Conservation (phyloP, 768 basidiomycete genomes). For the Leccinum broughii region DNA sequence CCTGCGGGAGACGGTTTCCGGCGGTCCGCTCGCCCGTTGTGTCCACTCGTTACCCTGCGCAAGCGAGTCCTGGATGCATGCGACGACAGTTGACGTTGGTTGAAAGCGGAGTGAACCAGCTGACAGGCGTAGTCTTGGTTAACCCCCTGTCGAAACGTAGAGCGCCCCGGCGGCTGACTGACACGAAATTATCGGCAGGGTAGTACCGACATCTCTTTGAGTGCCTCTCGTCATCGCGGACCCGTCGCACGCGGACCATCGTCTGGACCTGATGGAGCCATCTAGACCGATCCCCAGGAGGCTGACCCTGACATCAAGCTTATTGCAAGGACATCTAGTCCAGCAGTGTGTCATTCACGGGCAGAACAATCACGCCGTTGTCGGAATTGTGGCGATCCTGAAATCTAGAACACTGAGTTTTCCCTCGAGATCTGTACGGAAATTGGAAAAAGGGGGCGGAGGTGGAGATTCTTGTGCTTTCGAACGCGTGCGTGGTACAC, state of each 20-base stretch:
- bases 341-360: not conserved
- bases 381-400: not conserved
- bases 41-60: not conserved
- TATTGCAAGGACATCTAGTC: not conserved
- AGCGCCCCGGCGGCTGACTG: not conserved
- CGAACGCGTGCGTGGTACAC: not conserved
- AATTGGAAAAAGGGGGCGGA: not conserved
- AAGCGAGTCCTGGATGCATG: not conserved
- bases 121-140: constrained; percentile 3
- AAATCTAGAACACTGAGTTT: not conserved
- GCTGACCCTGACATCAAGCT: not conserved
- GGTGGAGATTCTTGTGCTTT: not conserved
- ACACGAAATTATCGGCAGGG: not conserved
- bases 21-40: not conserved
- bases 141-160: not conserved
- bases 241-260: not conserved
- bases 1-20: not conserved
- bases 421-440: not conserved
- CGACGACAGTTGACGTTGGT: not conserved
- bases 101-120: not conserved
- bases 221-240: not conserved
- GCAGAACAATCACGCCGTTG: not conserved
- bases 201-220: not conserved
- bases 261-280: not conserved
- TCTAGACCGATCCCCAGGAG: not conserved